Conservation (phyloP, 768 basidiomycete species). For the Rhodosporidiobolus sp. region DNA sequence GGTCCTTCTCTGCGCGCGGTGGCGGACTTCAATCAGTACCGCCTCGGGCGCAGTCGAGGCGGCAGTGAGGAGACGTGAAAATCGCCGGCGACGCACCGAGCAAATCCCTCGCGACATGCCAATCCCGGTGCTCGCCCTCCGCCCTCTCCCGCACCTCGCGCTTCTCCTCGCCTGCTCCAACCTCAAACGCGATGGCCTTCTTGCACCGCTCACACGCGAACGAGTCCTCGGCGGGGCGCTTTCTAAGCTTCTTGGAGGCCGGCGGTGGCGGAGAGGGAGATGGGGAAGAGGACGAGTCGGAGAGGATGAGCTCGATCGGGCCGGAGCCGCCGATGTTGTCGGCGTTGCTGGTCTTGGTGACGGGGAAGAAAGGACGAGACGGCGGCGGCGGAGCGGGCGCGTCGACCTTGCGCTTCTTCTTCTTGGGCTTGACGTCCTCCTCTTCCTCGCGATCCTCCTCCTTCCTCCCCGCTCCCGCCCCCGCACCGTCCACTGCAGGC, state of each 20-base stretch:
- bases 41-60: accelerated
- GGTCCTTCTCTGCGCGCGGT: slow-evolving; percentile 4
- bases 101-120: slow-evolving; percentile 79
- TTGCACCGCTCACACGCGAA: slow-evolving; percentile 53
- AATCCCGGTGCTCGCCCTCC: slow-evolving; percentile 76
- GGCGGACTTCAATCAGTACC: neutral
- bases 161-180: slow-evolving; percentile 1
- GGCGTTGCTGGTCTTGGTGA: no score
- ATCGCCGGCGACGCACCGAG: slow-evolving; percentile 50
- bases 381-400: slow-evolving; percentile 51
- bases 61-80: neutral
- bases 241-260: slow-evolving; percentile 45
- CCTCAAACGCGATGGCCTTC: slow-evolving; percentile 15
- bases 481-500: slow-evolving; percentile 9
- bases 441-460: slow-evolving; percentile 1
- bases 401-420: slow-evolving; percentile 39
- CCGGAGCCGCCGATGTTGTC: no score
- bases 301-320: neutral
- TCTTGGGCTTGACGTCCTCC: neutral
- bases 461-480: neutral
- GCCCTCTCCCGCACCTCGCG: slow-evolving; percentile 39
- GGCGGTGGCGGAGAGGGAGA: slow-evolving; percentile 48
- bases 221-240: slow-evolving; percentile 46
- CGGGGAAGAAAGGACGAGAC: no score
- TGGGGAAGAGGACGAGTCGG: slow-evolving; percentile 19